Evolutionary conservation across 176 grass and related monocot species (phyloP).

Genomic region (Echinochloa phyllopogon): DNA sequence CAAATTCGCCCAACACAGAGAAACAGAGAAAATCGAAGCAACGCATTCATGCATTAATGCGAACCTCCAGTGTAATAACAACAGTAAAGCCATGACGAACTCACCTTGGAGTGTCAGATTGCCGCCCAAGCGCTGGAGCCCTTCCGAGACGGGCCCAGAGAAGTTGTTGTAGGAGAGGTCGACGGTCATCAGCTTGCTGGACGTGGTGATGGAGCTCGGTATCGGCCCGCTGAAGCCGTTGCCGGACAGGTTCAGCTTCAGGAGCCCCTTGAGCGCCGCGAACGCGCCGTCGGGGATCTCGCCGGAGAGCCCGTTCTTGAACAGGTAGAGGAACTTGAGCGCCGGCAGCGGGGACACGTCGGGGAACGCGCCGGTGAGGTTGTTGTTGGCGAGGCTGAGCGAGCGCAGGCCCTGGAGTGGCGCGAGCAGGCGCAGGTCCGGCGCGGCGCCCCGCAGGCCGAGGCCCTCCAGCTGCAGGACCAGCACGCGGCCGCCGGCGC

Average conservation of each 20-base stretch:
- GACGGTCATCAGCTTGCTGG: constrained; percentile 40
- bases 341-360: constrained; percentile 49
- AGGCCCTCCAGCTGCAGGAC: constrained; percentile 68
- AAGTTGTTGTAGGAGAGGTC: constrained; percentile 68
- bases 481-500: constrained; percentile 32
- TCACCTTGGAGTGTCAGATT: constrained; percentile 57
- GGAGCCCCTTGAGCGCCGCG: constrained; percentile 40
- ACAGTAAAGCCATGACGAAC: not conserved
- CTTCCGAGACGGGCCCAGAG: constrained; percentile 54
- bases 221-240: constrained; percentile 71
- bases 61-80: too few relatives aligned
- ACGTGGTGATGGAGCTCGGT: constrained; percentile 57
- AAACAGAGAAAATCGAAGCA: not conserved
- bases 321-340: constrained; percentile 65
- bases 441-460: constrained; percentile 49
- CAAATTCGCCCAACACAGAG: too few relatives aligned
- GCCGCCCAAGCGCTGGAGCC: constrained; percentile 43
- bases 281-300: constrained; percentile 61
- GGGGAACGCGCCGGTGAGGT: constrained; percentile 64
- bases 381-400: constrained; percentile 76
- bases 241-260: constrained; percentile 51
- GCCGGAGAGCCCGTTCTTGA: constrained; percentile 56
- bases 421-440: constrained; percentile 43
- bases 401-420: constrained; percentile 56
- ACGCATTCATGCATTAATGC: not conserved